A percentile compares a stretch with the other conserved stretches of the same genome.
Conservation (phyloP, 2,329 filamentous ascomycete genomes). For the Samsoniella hepiali region DNA sequence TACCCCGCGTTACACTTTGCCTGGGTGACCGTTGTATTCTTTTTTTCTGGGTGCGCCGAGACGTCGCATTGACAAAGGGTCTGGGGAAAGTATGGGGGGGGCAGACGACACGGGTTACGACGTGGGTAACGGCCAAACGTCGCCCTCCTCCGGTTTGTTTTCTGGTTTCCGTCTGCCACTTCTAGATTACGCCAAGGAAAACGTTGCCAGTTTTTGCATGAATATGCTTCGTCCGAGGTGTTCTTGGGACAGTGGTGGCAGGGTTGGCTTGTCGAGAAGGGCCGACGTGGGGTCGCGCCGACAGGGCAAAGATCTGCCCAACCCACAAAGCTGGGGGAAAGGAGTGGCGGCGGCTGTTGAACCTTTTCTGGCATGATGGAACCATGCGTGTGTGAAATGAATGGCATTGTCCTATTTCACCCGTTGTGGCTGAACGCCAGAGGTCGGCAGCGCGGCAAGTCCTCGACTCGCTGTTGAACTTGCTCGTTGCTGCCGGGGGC, state of each 20-base stretch:
- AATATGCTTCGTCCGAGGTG: background rate
- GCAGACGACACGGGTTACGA: background rate
- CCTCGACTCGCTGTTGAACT: background rate
- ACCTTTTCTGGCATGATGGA: background rate
- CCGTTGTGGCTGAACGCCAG: slow-evolving; percentile 10
- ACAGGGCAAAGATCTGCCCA: background rate
- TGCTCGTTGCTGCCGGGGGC: background rate
- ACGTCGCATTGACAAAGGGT: slow-evolving; percentile 8
- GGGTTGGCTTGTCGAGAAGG: background rate
- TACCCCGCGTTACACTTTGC: background rate
- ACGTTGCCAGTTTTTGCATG: background rate
- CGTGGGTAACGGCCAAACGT: background rate
- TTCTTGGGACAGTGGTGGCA: background rate
- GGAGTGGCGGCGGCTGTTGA: background rate
- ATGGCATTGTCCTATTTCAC: background rate
- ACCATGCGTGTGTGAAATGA: background rate
- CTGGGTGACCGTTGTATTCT: background rate
- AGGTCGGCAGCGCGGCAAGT: background rate
- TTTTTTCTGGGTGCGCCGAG: background rate
- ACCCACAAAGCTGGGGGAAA: background rate
- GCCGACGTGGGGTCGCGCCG: background rate
- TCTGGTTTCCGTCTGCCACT: background rate
- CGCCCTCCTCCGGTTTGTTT: slow-evolving; percentile 8
- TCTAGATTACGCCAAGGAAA: background rate
- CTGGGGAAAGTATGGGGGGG: background rate